phyloP scores from a whole-genome alignment of 2,329 filamentous ascomycete genomes.

The Apiospora aurea region DNA sequence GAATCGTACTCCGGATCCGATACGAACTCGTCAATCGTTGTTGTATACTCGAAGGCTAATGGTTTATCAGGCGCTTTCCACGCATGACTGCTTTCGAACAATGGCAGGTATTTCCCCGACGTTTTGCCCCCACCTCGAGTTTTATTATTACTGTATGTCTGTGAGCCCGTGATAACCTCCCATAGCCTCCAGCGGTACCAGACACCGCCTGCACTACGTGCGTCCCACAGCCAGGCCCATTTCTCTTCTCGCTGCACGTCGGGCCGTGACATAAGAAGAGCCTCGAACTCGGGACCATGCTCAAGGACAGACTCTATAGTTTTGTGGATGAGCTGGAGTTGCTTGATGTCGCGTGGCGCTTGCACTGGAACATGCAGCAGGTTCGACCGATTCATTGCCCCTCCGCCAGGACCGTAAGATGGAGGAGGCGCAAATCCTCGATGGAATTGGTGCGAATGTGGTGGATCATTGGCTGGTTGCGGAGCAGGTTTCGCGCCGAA shows the following conservation, averaged over 20 bases:
- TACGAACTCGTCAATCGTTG: slow-evolving; percentile 78
- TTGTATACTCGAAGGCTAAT: slow-evolving; percentile 83
- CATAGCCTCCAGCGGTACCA: slow-evolving; percentile 95
- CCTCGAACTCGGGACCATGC: slow-evolving; percentile 88
- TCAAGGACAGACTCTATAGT: slow-evolving; percentile 81
- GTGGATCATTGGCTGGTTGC: slow-evolving; percentile 45
- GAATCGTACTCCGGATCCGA: slow-evolving; percentile 88
- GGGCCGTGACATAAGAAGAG: slow-evolving; percentile 84
- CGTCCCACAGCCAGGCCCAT: slow-evolving; percentile 94
- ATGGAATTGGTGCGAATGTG: slow-evolving; percentile 39
- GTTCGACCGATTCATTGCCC: slow-evolving; percentile 50
- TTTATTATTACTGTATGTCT: slow-evolving; percentile 44
- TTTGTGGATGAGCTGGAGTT: slow-evolving; percentile 85
- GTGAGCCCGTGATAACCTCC: slow-evolving; percentile 78
- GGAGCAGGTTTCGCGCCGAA: slow-evolving; percentile 78
- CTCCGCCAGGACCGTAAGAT: slow-evolving; percentile 63
- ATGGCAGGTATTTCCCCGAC: slow-evolving; percentile 59
- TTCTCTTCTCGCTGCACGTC: slow-evolving; percentile 86
- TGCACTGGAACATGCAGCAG: slow-evolving; percentile 75
- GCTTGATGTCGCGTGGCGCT: slow-evolving; percentile 78
- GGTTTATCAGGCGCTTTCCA: slow-evolving; percentile 80
- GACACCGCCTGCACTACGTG: slow-evolving; percentile 77
- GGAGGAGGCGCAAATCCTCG: slow-evolving; percentile 75
- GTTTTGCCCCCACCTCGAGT: not conserved
- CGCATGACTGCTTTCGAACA: slow-evolving; percentile 79